A percentile compares a stretch with the other conserved stretches of the same genome.
These are phyloP conservation scores for Colletotrichum spinosum DNA, from an alignment of 2,329 filamentous ascomycete species.

Conservation along the genomic window DNA sequence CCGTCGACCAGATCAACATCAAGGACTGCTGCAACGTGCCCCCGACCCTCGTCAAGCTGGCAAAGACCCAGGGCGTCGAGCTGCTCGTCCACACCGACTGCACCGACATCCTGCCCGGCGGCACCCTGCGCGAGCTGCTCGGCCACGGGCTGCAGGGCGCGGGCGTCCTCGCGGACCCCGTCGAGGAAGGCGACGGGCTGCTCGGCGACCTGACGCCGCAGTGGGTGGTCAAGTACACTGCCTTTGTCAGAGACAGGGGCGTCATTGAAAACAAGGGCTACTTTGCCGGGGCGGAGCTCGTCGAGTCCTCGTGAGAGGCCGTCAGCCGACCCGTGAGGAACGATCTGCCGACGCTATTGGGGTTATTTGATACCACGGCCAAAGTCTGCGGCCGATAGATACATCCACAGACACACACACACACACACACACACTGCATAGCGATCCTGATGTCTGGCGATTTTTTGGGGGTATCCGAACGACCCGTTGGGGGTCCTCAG, in stretches of 20 bases:
- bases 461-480: slow-evolving; percentile 12
- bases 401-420: no score
- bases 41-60: slow-evolving; percentile 84
- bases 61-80: slow-evolving; percentile 86
- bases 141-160: slow-evolving; percentile 79
- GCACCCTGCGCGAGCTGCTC: slow-evolving; percentile 86
- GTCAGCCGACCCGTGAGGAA: not conserved
- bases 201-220: slow-evolving; percentile 84
- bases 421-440: slow-evolving; percentile 23
- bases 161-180: slow-evolving; percentile 76
- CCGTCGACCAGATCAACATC: slow-evolving; percentile 95
- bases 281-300: slow-evolving; percentile 85
- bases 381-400: slow-evolving; percentile 29
- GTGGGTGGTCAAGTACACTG: slow-evolving; percentile 98
- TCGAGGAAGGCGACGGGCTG: slow-evolving; percentile 66
- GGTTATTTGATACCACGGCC: slow-evolving; percentile 34
- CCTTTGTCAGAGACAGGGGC: slow-evolving; percentile 88
- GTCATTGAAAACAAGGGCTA: slow-evolving; percentile 99
- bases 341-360: slow-evolving; percentile 11
- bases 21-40: slow-evolving; percentile 97
- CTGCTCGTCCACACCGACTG: slow-evolving; percentile 94
- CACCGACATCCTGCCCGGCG: slow-evolving; percentile 88
- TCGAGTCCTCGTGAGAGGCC: slow-evolving; percentile 41
- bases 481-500: slow-evolving; percentile 22
- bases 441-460: slow-evolving; percentile 35